A percentile compares a stretch with the other conserved stretches of the same genome.
phyloP scores from a whole-genome alignment of 2,329 filamentous ascomycete species.

The Sphaerostilbella broomeana region DNA sequence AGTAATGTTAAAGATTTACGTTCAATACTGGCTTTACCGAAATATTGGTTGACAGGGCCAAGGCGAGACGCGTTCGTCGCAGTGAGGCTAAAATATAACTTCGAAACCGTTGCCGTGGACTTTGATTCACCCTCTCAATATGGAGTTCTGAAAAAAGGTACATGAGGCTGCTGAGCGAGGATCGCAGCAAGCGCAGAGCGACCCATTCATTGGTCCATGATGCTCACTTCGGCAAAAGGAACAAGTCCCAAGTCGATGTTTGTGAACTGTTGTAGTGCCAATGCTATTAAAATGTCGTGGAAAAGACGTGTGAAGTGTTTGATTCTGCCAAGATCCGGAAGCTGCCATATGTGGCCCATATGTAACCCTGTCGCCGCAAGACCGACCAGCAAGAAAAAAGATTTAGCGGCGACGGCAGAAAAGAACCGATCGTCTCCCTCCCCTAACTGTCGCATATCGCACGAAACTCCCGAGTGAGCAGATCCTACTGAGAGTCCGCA shows the following conservation, averaged over 20 bases:
- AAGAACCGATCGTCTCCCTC: constrained; percentile 30
- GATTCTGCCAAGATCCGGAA: constrained; percentile 34
- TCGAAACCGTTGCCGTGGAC: constrained; percentile 22
- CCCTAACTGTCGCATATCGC: constrained; percentile 32
- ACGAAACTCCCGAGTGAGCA: constrained; percentile 31
- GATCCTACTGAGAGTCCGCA: constrained; percentile 25
- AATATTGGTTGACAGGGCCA: constrained; percentile 22
- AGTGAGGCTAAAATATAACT: constrained; percentile 16
- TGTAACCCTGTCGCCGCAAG: constrained; percentile 32
- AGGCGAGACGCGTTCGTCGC: constrained; percentile 14
- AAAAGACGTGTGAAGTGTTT: constrained; percentile 33
- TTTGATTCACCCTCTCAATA: constrained; percentile 21
- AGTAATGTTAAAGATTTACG: constrained; percentile 28
- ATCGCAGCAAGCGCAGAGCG: constrained; percentile 27
- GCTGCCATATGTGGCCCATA: constrained; percentile 33
- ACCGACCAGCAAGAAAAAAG: constrained; percentile 31
- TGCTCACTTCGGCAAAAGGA: constrained; percentile 26
- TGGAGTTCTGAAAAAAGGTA: constrained; percentile 25
- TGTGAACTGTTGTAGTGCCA: constrained; percentile 30
- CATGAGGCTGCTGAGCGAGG: constrained; percentile 24
- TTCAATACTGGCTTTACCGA: constrained; percentile 24
- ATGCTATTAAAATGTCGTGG: constrained; percentile 33
- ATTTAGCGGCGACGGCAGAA: constrained; percentile 29
- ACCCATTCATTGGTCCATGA: constrained; percentile 25
- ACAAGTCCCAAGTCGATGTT: constrained; percentile 25